Percentiles rank a stretch among this genome's conserved stretches.
phyloP scores from a whole-genome alignment of 192 early-diverging fungal genomes.

The Backusella luteola region DNA sequence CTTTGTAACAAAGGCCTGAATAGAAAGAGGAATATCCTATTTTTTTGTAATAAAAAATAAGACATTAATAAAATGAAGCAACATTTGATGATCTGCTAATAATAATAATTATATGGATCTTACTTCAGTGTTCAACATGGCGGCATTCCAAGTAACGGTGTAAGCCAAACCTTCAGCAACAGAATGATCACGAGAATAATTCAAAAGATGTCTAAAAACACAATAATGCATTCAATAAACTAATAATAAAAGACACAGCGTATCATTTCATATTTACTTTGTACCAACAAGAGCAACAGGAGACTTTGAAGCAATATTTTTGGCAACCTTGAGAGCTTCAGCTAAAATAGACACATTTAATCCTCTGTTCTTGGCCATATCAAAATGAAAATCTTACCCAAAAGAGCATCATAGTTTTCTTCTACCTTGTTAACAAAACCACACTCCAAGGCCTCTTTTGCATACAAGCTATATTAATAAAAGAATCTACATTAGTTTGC shows the following conservation, averaged over 20 bases:
- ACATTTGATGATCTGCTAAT: too few species aligned
- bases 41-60: neutral
- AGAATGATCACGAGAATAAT: conserved; percentile 90
- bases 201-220: conserved; percentile 64
- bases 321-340: conserved; percentile 68
- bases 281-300: conserved; percentile 85
- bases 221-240: neutral
- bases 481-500: neutral
- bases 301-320: conserved; percentile 80
- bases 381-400: conserved; percentile 41
- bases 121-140: conserved; percentile 76
- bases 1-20: conserved; percentile 46
- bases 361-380: neutral
- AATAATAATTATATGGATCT: conserved; percentile 8
- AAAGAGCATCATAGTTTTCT: conserved; percentile 38
- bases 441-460: conserved; percentile 55
- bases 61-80: neutral
- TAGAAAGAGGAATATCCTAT: conserved; percentile 48
- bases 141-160: conserved; percentile 84
- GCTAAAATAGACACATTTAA: conserved; percentile 22
- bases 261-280: conserved; percentile 54
- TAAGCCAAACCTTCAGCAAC: conserved; percentile 87
- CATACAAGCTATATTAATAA: conserved; percentile 43
- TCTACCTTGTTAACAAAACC: conserved; percentile 61
- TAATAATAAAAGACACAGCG: neutral